Base-by-base conservation (phyloP, 176 grass and related monocot species). In the Pontederia paniculata region DNA sequence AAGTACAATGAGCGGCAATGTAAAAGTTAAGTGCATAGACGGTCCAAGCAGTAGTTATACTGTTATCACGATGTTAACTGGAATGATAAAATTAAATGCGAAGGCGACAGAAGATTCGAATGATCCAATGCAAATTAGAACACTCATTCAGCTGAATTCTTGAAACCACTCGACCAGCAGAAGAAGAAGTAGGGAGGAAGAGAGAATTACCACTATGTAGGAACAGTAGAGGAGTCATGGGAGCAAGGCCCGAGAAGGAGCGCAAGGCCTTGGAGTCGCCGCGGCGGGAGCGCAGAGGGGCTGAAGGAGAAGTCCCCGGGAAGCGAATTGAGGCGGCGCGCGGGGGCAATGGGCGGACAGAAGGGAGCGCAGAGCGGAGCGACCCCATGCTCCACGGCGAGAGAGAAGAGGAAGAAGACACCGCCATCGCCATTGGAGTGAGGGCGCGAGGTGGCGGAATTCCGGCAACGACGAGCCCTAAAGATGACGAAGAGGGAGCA, bases 341-440 rank as follows among this genome's bases (percentile, higher is more conserved):
- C 45, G 63, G 54, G 28, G 23, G 56, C 2, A 18, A 45, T 1
- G 43, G 18, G 1, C 57, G 63, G 5, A 59, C 9, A 1, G 56
- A 50, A 9, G 89, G 80, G 21, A 89, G 91, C 0, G 86, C 71
- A 7, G 68, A 22, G 0, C 82, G 74, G 37, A 90, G 55, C 2
- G 81, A 85, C 0, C 63, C 63, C 78, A 95, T 82, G 50, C 70
- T 65, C 86, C 85, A 89, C 53, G 81, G 6, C 9, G 85, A 86
- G 47, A 70, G 52, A 14, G 77, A 79, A 41, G 84, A 71, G 61
- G 65, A 72, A 56, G 73, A 75, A 18, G 77, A 67, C 9, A 59
- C 11, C 59, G 70, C 74, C 65, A 80, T 72, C 60, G 77, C 80
- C 81, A 85, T 85, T 49, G 71, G 55, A 52, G 57, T 11, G n/a